Percentiles rank a stretch among this genome's conserved stretches.
Evolutionary conservation across 2,329 filamentous ascomycete genomes (phyloP).

Genomic region (Aureobasidium mangrovei): DNA sequence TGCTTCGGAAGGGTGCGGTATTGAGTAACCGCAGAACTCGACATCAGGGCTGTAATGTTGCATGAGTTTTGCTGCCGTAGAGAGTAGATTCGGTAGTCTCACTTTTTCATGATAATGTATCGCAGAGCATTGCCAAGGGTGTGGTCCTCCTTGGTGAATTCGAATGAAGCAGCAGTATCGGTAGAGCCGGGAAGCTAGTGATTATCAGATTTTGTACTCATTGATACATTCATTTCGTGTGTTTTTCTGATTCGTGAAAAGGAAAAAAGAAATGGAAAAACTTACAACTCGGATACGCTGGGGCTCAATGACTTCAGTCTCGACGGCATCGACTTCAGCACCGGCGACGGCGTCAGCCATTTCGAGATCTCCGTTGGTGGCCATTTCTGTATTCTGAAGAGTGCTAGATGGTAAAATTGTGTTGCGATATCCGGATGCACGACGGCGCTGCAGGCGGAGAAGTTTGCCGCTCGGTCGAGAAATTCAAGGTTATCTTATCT

Average conservation of each 20-base stretch:
- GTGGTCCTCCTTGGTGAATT: slow-evolving; percentile 89
- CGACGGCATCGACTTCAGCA: slow-evolving; percentile 40
- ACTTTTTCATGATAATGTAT: slow-evolving; percentile 99
- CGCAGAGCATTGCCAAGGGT: slow-evolving; percentile 89
- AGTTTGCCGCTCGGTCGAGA: slow-evolving; percentile 8
- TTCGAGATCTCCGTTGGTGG: slow-evolving; percentile 18
- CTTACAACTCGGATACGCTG: slow-evolving; percentile 39
- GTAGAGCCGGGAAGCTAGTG: slow-evolving; percentile 69
- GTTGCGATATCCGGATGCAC: background rate
- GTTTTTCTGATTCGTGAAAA: background rate
- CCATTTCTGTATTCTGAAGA: background rate
- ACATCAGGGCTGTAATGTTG: slow-evolving; percentile 64
- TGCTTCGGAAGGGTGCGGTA: slow-evolving; percentile 88
- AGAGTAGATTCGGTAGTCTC: slow-evolving; percentile 16
- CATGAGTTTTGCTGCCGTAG: background rate
- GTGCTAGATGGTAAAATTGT: background rate
- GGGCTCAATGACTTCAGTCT: slow-evolving; percentile 30
- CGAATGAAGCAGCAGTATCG: slow-evolving; percentile 85
- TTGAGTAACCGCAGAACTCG: slow-evolving; percentile 96
- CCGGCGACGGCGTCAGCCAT: slow-evolving; percentile 32
- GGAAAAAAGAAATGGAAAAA: slow-evolving; percentile 8
- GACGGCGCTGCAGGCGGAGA: background rate
- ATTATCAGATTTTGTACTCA: background rate
- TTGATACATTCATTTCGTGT: background rate
- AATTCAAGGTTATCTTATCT: slow-evolving; percentile 1